Conservation (phyloP, 2,329 filamentous ascomycete species). For the Beauveria sp. region DNA sequence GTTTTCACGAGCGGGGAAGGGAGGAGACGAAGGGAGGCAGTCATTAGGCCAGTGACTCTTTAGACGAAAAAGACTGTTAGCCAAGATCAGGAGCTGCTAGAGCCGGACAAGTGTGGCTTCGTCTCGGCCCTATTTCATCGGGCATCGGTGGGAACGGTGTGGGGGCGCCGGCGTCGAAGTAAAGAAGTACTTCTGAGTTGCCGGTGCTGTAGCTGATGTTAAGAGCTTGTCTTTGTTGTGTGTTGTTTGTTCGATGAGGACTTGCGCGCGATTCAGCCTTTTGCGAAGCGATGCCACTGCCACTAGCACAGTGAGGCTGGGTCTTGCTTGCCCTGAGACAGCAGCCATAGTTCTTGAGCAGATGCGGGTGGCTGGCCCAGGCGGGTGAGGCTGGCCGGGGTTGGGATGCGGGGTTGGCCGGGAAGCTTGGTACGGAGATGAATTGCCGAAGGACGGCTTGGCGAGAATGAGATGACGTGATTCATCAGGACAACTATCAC, state of each 20-base stretch:
- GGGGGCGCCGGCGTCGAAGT: background rate
- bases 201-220: background rate
- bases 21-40: background rate
- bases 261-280: no score
- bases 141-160: background rate
- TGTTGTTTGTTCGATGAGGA: background rate
- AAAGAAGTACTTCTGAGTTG: background rate
- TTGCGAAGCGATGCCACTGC: no score
- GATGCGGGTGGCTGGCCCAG: background rate
- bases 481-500: background rate
- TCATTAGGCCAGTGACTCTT: background rate
- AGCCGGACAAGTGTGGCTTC: background rate
- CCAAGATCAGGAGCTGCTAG: background rate
- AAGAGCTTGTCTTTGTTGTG: background rate
- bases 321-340: background rate
- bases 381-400: background rate
- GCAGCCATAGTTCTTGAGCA: background rate
- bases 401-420: background rate
- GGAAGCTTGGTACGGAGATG: background rate
- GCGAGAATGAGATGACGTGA: background rate
- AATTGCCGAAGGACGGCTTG: background rate
- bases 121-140: conserved; percentile 6
- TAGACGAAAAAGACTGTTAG: background rate
- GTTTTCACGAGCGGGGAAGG: background rate
- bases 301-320: background rate